Evolutionary conservation across 331 rosid species (phyloP).

Genomic region (Stylosanthes scabra): DNA sequence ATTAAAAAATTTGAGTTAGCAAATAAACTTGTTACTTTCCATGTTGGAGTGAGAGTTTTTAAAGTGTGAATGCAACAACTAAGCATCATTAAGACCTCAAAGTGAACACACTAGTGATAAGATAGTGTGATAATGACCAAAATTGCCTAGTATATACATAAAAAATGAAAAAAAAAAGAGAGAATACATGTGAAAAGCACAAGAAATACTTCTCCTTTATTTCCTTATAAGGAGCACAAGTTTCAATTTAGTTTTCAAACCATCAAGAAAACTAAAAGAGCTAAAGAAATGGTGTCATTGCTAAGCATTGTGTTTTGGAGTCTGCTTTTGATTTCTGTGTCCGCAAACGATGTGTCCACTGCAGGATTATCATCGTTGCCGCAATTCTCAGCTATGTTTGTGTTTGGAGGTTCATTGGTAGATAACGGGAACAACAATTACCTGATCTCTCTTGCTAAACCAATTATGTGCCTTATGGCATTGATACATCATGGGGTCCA

Average conservation of each 20-base stretch:
- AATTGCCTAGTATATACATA: slow-evolving; percentile 25
- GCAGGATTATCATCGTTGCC: background rate
- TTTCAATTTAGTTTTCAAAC: background rate
- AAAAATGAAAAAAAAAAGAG: too few relatives aligned
- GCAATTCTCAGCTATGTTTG: slow-evolving; percentile 48
- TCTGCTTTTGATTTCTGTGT: slow-evolving; percentile 27
- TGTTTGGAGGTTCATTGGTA: slow-evolving; percentile 51
- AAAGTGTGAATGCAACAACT: background rate
- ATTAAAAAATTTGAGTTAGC: background rate
- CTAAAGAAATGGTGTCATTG: slow-evolving; percentile 4
- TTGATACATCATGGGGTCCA: slow-evolving; percentile 44
- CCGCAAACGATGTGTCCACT: background rate
- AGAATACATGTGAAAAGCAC: slow-evolving; percentile 12
- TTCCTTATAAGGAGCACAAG: background rate
- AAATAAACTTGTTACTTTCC: background rate
- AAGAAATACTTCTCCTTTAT: background rate
- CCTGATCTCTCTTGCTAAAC: slow-evolving; percentile 45
- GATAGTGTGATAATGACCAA: slow-evolving; percentile 13
- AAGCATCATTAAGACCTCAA: background rate
- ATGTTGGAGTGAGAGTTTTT: background rate
- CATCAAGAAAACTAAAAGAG: background rate
- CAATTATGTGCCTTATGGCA: slow-evolving; percentile 45
- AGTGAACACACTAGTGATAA: background rate
- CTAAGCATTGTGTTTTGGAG: slow-evolving; percentile 26
- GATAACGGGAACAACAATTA: slow-evolving; percentile 50